Percentiles rank a stretch among this genome's conserved stretches.
phyloP scores from a whole-genome alignment of 148 eudicot genomes.

The Dianthus caryophyllus region DNA sequence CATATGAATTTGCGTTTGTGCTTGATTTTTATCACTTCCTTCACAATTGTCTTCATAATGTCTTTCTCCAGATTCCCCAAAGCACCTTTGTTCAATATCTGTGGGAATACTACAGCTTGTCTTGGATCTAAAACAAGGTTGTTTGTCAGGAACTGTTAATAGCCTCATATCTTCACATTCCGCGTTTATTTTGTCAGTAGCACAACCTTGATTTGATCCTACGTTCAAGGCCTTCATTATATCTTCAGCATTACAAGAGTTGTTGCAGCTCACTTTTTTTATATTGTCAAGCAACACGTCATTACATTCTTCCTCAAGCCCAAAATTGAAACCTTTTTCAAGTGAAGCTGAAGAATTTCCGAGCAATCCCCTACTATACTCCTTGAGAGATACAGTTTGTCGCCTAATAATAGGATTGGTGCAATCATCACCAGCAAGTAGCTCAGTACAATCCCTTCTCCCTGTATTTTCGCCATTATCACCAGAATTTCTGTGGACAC shows the following conservation, averaged over 20 bases:
- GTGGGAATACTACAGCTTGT: background rate
- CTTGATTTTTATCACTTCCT: constrained; percentile 29
- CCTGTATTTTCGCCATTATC: constrained; percentile 21
- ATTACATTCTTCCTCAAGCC: constrained; percentile 23
- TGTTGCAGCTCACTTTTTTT: constrained; percentile 18
- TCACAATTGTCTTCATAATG: constrained; percentile 13
- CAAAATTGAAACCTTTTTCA: constrained; percentile 19
- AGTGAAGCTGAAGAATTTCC: constrained; percentile 14
- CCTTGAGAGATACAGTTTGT: constrained; percentile 45
- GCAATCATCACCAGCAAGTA: constrained; percentile 23
- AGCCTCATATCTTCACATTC: constrained; percentile 18
- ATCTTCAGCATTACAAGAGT: constrained; percentile 17
- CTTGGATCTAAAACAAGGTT: background rate
- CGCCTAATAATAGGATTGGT: constrained; percentile 29
- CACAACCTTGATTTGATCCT: constrained; percentile 14
- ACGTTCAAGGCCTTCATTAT: background rate
- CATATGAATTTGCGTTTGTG: constrained; percentile 25
- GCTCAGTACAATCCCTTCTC: constrained; percentile 21
- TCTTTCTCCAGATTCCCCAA: constrained; percentile 14
- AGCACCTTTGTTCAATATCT: constrained; percentile 9
- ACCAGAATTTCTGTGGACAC: constrained; percentile 21
- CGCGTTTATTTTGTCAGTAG: constrained; percentile 18
- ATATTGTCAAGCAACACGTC: constrained; percentile 19
- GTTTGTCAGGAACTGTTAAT: constrained; percentile 5
- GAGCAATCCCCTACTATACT: constrained; percentile 38